A percentile compares a stretch with the other conserved stretches of the same genome.
Evolutionary conservation across 768 basidiomycete genomes (phyloP).

Genomic region (Leccinum olivaceopallidum): DNA sequence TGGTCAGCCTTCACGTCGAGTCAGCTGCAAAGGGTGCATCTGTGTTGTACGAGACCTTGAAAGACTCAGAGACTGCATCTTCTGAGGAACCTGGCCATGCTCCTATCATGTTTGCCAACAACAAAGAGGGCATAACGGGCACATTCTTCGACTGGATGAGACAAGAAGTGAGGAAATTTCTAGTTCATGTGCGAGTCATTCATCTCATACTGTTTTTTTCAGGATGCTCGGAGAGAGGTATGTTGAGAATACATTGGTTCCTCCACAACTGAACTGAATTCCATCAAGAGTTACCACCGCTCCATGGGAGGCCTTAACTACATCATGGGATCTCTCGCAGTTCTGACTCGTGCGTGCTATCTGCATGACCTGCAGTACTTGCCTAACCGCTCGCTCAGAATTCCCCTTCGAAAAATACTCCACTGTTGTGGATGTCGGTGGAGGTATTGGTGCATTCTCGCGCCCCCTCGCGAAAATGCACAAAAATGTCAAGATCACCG

Average conservation of each 20-base stretch:
- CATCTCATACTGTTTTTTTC: background rate
- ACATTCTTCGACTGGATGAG: constrained; percentile 29
- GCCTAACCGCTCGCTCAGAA: constrained; percentile 15
- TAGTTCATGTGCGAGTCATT: background rate
- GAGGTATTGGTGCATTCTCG: constrained; percentile 34
- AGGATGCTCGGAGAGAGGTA: constrained; percentile 27
- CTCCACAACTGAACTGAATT: background rate
- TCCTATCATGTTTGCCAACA: constrained; percentile 22
- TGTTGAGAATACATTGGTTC: background rate
- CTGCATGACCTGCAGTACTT: background rate
- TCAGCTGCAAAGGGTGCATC: constrained; percentile 16
- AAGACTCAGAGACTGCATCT: constrained; percentile 20
- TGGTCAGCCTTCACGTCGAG: constrained; percentile 23
- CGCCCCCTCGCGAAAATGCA: constrained; percentile 30
- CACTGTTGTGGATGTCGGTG: constrained; percentile 37
- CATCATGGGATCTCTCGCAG: constrained; percentile 28
- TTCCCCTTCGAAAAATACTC: constrained; percentile 34
- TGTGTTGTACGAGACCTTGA: constrained; percentile 29
- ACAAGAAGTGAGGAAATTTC: constrained; percentile 17
- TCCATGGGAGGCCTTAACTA: constrained; percentile 25
- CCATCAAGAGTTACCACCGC: constrained; percentile 21
- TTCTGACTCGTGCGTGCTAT: constrained; percentile 21
- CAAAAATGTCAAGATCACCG: constrained; percentile 31
- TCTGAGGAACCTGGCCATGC: constrained; percentile 25
- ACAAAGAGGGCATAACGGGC: constrained; percentile 20